phyloP scores from a whole-genome alignment of 495 filamentous ascomycete genomes.

The Aspergillus ostianus region DNA sequence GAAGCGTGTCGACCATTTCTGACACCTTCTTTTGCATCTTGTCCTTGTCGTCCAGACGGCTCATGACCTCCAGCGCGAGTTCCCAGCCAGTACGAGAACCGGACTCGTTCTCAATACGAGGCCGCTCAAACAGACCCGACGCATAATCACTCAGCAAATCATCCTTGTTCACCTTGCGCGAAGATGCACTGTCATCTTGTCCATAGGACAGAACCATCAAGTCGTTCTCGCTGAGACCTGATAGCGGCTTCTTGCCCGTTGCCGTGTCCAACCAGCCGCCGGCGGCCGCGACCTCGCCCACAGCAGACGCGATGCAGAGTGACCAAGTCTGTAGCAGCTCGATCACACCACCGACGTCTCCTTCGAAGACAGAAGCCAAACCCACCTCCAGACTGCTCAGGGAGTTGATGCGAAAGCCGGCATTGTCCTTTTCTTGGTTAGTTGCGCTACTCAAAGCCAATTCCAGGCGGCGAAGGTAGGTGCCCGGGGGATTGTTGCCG shows the following conservation, averaged over 20 bases:
- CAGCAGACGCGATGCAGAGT: slow-evolving; percentile 66
- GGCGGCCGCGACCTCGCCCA: slow-evolving; percentile 73
- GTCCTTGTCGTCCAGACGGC: slow-evolving; percentile 64
- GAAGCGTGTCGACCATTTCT: slow-evolving; percentile 60
- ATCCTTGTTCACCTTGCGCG: slow-evolving; percentile 52
- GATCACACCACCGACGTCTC: slow-evolving; percentile 69
- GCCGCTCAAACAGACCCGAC: slow-evolving; percentile 45
- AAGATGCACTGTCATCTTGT: slow-evolving; percentile 25
- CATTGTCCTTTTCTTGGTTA: slow-evolving; percentile 41
- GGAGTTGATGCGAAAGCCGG: slow-evolving; percentile 66
- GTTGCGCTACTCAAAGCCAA: slow-evolving; percentile 51
- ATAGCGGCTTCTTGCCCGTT: slow-evolving; percentile 24
- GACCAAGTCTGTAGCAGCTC: slow-evolving; percentile 77
- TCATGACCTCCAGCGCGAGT: slow-evolving; percentile 72
- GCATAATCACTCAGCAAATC: slow-evolving; percentile 74
- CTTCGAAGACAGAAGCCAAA: slow-evolving; percentile 74
- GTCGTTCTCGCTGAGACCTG: slow-evolving; percentile 56
- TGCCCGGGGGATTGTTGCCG: slow-evolving; percentile 44
- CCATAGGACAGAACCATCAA: slow-evolving; percentile 61
- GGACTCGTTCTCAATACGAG: slow-evolving; percentile 37
- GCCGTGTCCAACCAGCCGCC: slow-evolving; percentile 66
- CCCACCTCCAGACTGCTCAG: slow-evolving; percentile 71
- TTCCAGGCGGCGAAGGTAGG: slow-evolving; percentile 54
- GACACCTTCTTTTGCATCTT: slow-evolving; percentile 65
- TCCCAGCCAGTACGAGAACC: slow-evolving; percentile 74